A percentile compares a stretch with the other conserved stretches of the same genome.
phyloP scores from a whole-genome alignment of 2,329 filamentous ascomycete species.

The Purpureocillium lavendulum region DNA sequence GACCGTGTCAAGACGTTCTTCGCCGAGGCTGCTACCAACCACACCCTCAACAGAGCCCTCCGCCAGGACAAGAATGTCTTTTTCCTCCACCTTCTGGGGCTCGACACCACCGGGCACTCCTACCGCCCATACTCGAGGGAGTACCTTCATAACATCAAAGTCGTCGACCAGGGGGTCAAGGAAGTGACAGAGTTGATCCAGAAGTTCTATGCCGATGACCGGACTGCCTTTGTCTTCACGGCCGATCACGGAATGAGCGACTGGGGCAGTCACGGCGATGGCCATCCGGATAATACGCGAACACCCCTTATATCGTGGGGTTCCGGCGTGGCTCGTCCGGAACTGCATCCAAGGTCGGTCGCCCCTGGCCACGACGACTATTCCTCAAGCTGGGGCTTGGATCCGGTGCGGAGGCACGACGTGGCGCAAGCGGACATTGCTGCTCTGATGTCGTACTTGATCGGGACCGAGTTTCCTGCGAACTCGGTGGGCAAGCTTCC shows the following conservation, averaged over 20 bases:
- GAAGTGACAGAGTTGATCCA: slow-evolving; percentile 76
- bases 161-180: slow-evolving; percentile 84
- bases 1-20: slow-evolving; percentile 87
- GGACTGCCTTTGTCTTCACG: slow-evolving; percentile 94
- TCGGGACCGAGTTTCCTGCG: slow-evolving; percentile 81
- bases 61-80: slow-evolving; percentile 85
- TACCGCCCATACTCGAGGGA: slow-evolving; percentile 91
- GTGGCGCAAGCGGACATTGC: slow-evolving; percentile 92
- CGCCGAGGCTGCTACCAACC: slow-evolving; percentile 66
- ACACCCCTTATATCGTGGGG: slow-evolving; percentile 93
- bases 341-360: slow-evolving; percentile 41
- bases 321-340: slow-evolving; percentile 74
- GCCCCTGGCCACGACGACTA: slow-evolving; percentile 86
- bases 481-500: slow-evolving; percentile 95
- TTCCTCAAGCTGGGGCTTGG: slow-evolving; percentile 80
- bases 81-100: slow-evolving; percentile 84
- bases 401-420: slow-evolving; percentile 77
- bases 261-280: slow-evolving; percentile 97
- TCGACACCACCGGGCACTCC: slow-evolving; percentile 83
- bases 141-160: slow-evolving; percentile 87
- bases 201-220: slow-evolving; percentile 73
- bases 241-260: slow-evolving; percentile 99
- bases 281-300: slow-evolving; percentile 92
- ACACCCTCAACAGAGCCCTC: slow-evolving; percentile 62
- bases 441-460: slow-evolving; percentile 88